phyloP scores from a whole-genome alignment of 2,329 filamentous ascomycete genomes.

The Pyricularia sp. region DNA sequence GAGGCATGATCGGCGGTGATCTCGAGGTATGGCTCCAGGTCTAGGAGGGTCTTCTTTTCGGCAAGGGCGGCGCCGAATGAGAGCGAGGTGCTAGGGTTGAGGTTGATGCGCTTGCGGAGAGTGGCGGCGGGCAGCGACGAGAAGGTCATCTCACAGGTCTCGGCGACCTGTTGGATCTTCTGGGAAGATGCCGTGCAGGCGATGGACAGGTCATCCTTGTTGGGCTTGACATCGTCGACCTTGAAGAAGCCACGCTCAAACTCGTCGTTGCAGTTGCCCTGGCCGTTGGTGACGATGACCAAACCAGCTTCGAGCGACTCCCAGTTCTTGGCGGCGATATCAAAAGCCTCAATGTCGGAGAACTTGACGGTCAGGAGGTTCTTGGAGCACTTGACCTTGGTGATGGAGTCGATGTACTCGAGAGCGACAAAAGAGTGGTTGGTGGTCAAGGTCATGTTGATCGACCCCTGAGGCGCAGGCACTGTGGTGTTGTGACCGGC shows the following conservation, averaged over 20 bases:
- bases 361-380: slow-evolving; percentile 18
- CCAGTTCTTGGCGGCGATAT: slow-evolving; percentile 15
- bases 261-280: slow-evolving; percentile 27
- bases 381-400: slow-evolving; percentile 19
- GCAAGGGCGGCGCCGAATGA: slow-evolving; percentile 22
- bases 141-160: slow-evolving; percentile 9
- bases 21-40: slow-evolving; percentile 18
- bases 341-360: slow-evolving; percentile 15
- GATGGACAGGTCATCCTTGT: slow-evolving; percentile 18
- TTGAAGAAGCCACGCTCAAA: slow-evolving; percentile 30
- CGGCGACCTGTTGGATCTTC: not conserved
- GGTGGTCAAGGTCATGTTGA: slow-evolving; percentile 17
- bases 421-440: slow-evolving; percentile 20
- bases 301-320: slow-evolving; percentile 11
- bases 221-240: slow-evolving; percentile 17
- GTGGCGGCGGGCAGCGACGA: slow-evolving; percentile 1
- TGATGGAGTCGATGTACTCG: slow-evolving; percentile 20
- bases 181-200: slow-evolving; percentile 14
- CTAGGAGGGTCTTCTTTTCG: slow-evolving; percentile 11
- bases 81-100: slow-evolving; percentile 15
- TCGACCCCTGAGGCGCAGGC: slow-evolving; percentile 1
- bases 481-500: not conserved
- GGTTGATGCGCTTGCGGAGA: not conserved
- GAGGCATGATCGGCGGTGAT: slow-evolving; percentile 23
- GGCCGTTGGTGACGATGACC: slow-evolving; percentile 31